Conservation (phyloP, 345 rosid genomes). For the Excoecaria cochinchinensis region DNA sequence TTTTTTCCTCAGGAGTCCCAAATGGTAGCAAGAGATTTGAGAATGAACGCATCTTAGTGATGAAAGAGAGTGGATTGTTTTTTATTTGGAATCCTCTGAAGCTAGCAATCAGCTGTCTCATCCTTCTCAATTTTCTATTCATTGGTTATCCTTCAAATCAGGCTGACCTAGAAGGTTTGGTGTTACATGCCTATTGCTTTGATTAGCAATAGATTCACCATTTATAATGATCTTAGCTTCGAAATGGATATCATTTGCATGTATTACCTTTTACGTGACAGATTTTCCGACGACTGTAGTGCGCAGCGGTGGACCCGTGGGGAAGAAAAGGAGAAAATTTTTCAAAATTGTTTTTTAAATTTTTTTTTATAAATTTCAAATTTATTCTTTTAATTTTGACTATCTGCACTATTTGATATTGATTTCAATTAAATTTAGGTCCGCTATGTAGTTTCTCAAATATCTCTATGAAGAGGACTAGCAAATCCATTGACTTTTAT, state of each 20-base stretch:
- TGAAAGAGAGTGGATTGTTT: slow-evolving; percentile 23
- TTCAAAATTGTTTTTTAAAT: no score
- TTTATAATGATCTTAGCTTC: neutral
- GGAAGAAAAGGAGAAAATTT: no score
- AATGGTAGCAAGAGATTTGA: slow-evolving; percentile 28
- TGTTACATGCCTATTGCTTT: neutral
- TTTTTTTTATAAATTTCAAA: no score
- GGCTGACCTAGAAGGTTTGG: slow-evolving; percentile 72
- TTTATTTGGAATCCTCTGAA: slow-evolving; percentile 29
- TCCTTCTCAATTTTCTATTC: slow-evolving; percentile 36
- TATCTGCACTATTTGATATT: no score
- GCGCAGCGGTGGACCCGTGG: no score
- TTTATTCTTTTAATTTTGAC: no score
- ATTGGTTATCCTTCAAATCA: slow-evolving; percentile 43
- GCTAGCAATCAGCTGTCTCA: slow-evolving; percentile 37
- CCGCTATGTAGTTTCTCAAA: no score
- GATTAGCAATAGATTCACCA: neutral
- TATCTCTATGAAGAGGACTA: no score
- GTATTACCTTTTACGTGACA: neutral
- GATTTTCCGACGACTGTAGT: neutral
- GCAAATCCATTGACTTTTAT: no score
- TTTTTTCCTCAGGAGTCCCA: slow-evolving; percentile 21
- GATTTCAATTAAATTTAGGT: no score
- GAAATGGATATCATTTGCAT: neutral
- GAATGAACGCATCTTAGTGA: slow-evolving; percentile 18